Evolutionary conservation across 2,329 filamentous ascomycete species (phyloP), one percentile per base, ranked within the genome.

Genomic region (Graphium sp.): DNA sequence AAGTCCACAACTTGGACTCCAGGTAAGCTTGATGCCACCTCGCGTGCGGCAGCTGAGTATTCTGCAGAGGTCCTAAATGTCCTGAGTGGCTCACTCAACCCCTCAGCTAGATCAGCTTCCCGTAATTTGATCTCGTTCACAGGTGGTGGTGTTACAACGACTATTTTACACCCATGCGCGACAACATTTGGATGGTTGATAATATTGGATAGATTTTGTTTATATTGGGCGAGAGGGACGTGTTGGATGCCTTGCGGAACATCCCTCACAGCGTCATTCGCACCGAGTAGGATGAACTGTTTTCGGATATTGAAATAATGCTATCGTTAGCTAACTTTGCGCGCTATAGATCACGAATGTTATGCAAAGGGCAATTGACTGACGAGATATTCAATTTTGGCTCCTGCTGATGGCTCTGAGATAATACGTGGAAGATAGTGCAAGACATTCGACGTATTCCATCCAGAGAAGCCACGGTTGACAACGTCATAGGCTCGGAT

Each of bases 381-480:
- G 48, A 80, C 76, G 37, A 87, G 50, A 41, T 80, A 76, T 33
- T 71, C 66, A 32, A 85, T 62, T 43, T 62, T 66, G 7, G 69
- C 62, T n/a, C n/a, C n/a, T n/a, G n/a, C n/a, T n/a, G n/a, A n/a
- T n/a, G n/a, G n/a, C n/a, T n/a, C n/a, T n/a, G n/a, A n/a, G n/a
- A 94, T 71, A 38, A 89, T 66, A 23, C 70, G 55, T 0, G 75
- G 64, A 5, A 94, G 56, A 23, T 78, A 60, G 33, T 68, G 56
- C 33, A 92, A 50, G 8, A 74, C 76, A 48, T 92, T 74, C 20
- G 64, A 61, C 3, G 83, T 84, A 43, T 76, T 92, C 58, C 87
- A 94, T 8, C 87, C 87, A 41, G 71, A 79, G 37, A 91, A 72
- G 5, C 89, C 89, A 24, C 84, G 71, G 49, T 94, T 93, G 41